Percentiles rank a stretch among this genome's conserved stretches.
Conservation (phyloP, 1,284 basidiomycete species). For the Cutaneotrichosporon sp. region DNA sequence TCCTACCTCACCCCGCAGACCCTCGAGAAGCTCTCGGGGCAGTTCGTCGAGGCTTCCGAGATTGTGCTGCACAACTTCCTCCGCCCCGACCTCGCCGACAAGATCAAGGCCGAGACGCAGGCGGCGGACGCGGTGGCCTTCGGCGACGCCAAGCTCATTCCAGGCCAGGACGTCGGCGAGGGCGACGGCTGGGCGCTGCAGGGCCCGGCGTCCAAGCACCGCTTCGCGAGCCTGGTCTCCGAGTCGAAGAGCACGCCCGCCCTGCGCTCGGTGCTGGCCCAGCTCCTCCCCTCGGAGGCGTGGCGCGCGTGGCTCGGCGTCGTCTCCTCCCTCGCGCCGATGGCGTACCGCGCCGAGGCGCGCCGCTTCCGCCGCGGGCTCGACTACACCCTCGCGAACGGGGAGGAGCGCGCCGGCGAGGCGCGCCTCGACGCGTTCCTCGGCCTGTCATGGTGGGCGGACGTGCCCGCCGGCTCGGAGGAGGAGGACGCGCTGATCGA, state of each 20-base stretch:
- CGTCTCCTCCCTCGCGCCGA: conserved; percentile 74
- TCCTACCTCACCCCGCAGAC: conserved; percentile 83
- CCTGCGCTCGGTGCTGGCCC: conserved; percentile 62
- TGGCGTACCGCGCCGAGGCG: conserved; percentile 72
- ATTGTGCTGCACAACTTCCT: conserved; percentile 90
- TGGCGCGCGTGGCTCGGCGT: conserved; percentile 89
- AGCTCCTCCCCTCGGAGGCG: conserved; percentile 76
- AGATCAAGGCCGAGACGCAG: conserved; percentile 67
- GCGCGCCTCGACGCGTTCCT: conserved; percentile 83
- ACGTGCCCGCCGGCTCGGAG: conserved; percentile 49
- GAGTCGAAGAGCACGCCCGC: conserved; percentile 51
- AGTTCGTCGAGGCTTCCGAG: conserved; percentile 86
- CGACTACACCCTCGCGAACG: conserved; percentile 93
- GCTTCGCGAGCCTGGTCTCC: conserved; percentile 69
- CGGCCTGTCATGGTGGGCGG: conserved; percentile 78
- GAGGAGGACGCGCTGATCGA: conserved; percentile 57
- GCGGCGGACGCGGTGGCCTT: conserved; percentile 67
- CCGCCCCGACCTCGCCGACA: conserved; percentile 64
- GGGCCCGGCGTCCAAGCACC: conserved; percentile 92
- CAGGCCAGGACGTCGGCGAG: conserved; percentile 62
- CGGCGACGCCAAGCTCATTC: conserved; percentile 54
- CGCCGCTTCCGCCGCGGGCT: conserved; percentile 88
- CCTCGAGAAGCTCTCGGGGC: conserved; percentile 74
- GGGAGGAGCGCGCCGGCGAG: conserved; percentile 70
- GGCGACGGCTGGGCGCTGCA: conserved; percentile 68